These are phyloP conservation scores for Lunasporangiospora selenospora DNA, from an alignment of 192 early-diverging fungal genomes.

Conservation along the genomic window DNA sequence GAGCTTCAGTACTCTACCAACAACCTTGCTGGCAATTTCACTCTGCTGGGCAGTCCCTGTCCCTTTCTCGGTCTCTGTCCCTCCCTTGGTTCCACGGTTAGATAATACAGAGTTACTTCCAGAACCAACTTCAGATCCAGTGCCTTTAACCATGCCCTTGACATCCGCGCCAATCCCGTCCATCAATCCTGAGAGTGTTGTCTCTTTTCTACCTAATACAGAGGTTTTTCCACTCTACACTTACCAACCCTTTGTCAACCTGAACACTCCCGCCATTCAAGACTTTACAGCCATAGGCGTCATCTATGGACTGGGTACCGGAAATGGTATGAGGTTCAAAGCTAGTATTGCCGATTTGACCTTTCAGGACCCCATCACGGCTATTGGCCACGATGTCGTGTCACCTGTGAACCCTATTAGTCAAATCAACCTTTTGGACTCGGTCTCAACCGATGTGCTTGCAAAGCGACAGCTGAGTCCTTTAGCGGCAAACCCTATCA, in stretches of 20 bases:
- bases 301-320: background rate
- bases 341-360: too few relatives aligned
- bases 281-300: background rate
- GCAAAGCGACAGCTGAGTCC: background rate
- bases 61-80: too few relatives aligned
- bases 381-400: background rate
- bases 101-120: too few relatives aligned
- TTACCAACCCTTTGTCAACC: constrained; percentile 19
- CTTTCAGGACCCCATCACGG: too few relatives aligned
- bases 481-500: background rate
- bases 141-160: too few relatives aligned
- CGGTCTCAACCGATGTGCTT: background rate
- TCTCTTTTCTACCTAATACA: constrained; percentile 10
- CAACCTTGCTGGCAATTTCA: too few relatives aligned
- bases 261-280: constrained; percentile 13
- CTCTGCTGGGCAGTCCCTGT: too few relatives aligned
- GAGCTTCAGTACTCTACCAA: too few relatives aligned
- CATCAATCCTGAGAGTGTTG: constrained; percentile 15
- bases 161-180: background rate
- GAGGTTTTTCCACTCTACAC: constrained; percentile 18
- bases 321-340: too few relatives aligned
- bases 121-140: too few relatives aligned
- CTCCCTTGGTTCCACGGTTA: too few relatives aligned
- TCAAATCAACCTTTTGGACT: background rate
- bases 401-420: background rate